Percentiles rank a stretch among this genome's conserved stretches.
Conservation (phyloP, 1,284 basidiomycete genomes). For the Inonotus hispidus region DNA sequence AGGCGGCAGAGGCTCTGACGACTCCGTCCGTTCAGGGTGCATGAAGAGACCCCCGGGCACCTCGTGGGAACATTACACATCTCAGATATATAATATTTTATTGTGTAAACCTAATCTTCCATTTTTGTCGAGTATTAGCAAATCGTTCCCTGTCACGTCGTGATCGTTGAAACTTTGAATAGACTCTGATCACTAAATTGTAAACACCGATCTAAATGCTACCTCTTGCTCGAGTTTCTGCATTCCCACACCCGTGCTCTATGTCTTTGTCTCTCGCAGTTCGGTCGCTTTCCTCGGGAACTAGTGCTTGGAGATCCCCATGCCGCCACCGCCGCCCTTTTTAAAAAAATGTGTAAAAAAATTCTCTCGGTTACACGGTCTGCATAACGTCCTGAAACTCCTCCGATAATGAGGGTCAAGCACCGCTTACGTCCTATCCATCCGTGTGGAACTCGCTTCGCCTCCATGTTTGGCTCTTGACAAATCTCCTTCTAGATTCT, state of each 20-base stretch:
- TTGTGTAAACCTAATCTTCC: neutral
- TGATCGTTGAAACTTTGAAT: conserved; percentile 4
- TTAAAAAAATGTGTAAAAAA: neutral
- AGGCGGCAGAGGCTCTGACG: neutral
- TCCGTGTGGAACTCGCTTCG: neutral
- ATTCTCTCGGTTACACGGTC: neutral
- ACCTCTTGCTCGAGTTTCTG: neutral
- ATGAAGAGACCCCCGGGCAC: neutral
- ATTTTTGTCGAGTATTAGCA: neutral
- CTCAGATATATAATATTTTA: neutral
- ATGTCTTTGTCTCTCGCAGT: neutral
- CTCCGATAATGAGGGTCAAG: neutral
- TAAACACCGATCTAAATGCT: conserved; percentile 2
- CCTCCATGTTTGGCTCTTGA: conserved; percentile 5
- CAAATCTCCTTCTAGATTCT: conserved; percentile 4
- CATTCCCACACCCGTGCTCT: neutral
- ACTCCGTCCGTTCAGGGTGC: neutral
- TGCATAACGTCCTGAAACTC: neutral
- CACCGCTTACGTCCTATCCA: neutral
- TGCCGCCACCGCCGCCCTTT: conserved; percentile 3
- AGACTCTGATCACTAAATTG: neutral
- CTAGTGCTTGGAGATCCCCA: neutral
- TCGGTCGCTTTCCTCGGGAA: neutral
- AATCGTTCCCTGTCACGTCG: neutral
- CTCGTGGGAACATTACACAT: neutral